Evolutionary conservation across 2,329 filamentous ascomycete species (phyloP).

Genomic region (Colletotrichum acutatum): DNA sequence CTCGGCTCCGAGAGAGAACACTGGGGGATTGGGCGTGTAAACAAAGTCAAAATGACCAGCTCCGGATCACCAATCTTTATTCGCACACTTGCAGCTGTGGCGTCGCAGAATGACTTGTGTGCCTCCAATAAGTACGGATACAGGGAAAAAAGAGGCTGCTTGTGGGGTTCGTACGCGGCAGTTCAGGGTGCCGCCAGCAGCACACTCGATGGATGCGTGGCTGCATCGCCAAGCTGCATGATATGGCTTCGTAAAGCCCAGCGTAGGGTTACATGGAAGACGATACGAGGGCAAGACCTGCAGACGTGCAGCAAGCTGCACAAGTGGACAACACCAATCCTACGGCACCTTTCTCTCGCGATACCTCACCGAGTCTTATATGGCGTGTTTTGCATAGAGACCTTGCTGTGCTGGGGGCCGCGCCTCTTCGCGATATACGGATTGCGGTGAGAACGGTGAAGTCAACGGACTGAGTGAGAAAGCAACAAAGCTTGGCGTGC

Average conservation of each 20-base stretch:
- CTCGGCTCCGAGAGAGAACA: not conserved
- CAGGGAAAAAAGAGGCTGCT: not conserved
- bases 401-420: not conserved
- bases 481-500: not conserved
- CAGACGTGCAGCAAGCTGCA: conserved; percentile 19
- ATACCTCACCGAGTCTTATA: not conserved
- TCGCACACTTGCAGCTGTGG: conserved; percentile 6
- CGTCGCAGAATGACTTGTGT: conserved; percentile 3
- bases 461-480: not conserved
- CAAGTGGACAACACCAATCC: not conserved
- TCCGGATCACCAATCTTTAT: not conserved
- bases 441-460: not conserved
- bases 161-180: conserved; percentile 11
- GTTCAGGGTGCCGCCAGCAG: conserved; percentile 13
- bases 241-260: conserved; percentile 26
- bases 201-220: conserved; percentile 10
- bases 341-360: not conserved
- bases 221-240: conserved; percentile 27
- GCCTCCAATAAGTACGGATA: not conserved
- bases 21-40: no score
- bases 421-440: not conserved
- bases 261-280: conserved; percentile 23
- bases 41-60: not conserved
- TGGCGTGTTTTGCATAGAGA: conserved; percentile 15
- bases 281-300: conserved; percentile 33